Evolutionary conservation across 768 basidiomycete genomes (phyloP), one percentile per base, ranked within the genome.

Genomic region (Asterophora lycoperdoides): DNA sequence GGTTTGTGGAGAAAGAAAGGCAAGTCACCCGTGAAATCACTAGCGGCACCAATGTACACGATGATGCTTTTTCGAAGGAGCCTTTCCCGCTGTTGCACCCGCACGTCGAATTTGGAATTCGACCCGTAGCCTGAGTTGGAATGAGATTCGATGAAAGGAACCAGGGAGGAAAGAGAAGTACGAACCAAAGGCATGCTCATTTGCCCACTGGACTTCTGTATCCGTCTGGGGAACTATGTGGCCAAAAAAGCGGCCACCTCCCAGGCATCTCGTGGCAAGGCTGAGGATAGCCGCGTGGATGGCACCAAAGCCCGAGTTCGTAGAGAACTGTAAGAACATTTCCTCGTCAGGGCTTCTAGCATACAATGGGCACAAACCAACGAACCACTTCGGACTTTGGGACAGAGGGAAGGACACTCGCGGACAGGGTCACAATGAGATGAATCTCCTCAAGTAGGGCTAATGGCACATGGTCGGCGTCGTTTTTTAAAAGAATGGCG

Each of bases 281-380:
- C 78, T 73, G 8, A 93, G 71, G 32, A 94, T 79, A 1, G 89
- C 85, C 1, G 81, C 73, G 59, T 98, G 94, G 39, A 95, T 78
- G 0, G 83, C 81, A 3, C 94, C 94, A 59, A 91, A 95, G 4
- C 89, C 88, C 1, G 89, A 78, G 52, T 78, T 83, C 18, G 80
- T 73, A n/a, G 80, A 76, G 41, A 74, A 62, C 80, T 82, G 37
- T 40, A 54, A 48, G n/a, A 38, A 23, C 4, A 11, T 52, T 42
- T 29, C 49, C 15, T 19, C n/a, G 13, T 48, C 35, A 44, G 15
- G 18, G n/a, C 36, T 2, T 10, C 19, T 8, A 14, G 10, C 13
- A n/a, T 47, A 41, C 9, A 3, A 20, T 36, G 35, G 30, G 8
- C 9, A 2, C 8, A 32, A 38, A 23, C 13, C 19, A 14, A 73